phyloP scores from a whole-genome alignment of 805 yeast genomes.

The Hanseniaspora jakobsenii region DNA sequence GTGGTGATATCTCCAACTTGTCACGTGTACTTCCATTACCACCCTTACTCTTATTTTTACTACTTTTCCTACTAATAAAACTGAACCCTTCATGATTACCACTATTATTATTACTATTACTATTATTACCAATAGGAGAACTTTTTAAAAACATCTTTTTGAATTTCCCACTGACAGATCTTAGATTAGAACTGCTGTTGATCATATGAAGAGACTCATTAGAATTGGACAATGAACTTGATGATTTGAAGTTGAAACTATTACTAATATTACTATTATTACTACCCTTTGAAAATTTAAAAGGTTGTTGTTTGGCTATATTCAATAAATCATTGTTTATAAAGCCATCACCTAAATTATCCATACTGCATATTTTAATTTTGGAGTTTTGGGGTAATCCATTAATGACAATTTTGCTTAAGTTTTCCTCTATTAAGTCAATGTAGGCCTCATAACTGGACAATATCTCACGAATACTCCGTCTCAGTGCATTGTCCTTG shows the following conservation, averaged over 20 bases:
- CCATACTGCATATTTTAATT: neutral
- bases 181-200: neutral
- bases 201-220: constrained; percentile 8
- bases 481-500: constrained; percentile 6
- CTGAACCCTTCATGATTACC: too few species aligned
- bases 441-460: neutral
- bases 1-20: too few species aligned
- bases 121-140: neutral
- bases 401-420: too few species aligned
- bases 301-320: constrained; percentile 6
- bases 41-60: too few species aligned
- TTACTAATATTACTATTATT: too few species aligned
- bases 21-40: too few species aligned
- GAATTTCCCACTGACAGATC: constrained; percentile 8
- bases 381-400: too few species aligned
- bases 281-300: too few species aligned
- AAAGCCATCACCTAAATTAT: neutral
- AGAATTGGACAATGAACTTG: constrained; percentile 10
- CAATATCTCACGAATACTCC: constrained; percentile 2
- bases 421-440: constrained; percentile 6
- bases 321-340: constrained; percentile 3
- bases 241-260: constrained; percentile 4
- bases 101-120: neutral
- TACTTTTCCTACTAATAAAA: too few species aligned
- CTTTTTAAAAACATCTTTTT: constrained; percentile 9